phyloP scores from a whole-genome alignment of 495 filamentous ascomycete genomes.

The Penicillium arizonense region DNA sequence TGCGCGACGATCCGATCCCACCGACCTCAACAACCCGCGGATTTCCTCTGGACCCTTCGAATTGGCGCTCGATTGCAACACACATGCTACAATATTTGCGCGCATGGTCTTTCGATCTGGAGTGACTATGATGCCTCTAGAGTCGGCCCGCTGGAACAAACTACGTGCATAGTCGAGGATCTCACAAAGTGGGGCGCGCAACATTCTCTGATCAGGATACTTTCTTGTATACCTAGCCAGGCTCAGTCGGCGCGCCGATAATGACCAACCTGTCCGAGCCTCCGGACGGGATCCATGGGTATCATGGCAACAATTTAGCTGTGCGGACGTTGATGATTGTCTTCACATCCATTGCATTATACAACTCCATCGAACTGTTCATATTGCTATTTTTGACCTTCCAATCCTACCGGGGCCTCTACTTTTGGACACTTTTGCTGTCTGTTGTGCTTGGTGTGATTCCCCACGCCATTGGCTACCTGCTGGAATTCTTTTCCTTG shows the following conservation, averaged over 20 bases:
- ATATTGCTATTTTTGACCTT: slow-evolving; percentile 50
- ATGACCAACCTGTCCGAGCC: slow-evolving; percentile 20
- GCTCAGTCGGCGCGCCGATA: background rate
- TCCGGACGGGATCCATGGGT: slow-evolving; percentile 37
- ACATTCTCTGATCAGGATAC: background rate
- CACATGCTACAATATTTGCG: background rate
- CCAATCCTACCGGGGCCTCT: slow-evolving; percentile 43
- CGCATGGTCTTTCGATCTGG: slow-evolving; percentile 3
- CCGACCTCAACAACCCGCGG: background rate
- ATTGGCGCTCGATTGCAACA: background rate
- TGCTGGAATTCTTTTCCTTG: slow-evolving; percentile 52
- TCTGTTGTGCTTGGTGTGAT: slow-evolving; percentile 48
- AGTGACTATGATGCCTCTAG: slow-evolving; percentile 15
- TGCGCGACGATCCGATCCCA: slow-evolving; percentile 4
- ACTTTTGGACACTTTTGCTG: slow-evolving; percentile 51
- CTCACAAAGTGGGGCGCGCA: slow-evolving; percentile 5
- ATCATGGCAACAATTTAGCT: slow-evolving; percentile 24
- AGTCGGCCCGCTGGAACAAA: slow-evolving; percentile 6
- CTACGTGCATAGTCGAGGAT: slow-evolving; percentile 6
- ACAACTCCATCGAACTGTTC: slow-evolving; percentile 52
- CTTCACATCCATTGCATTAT: slow-evolving; percentile 49
- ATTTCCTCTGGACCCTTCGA: background rate
- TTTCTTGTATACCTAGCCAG: background rate
- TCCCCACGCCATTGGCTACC: slow-evolving; percentile 53
- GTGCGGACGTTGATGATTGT: slow-evolving; percentile 44